Evolutionary conservation across 1,284 basidiomycete genomes (phyloP).

Genomic region (Melampsora americana): DNA sequence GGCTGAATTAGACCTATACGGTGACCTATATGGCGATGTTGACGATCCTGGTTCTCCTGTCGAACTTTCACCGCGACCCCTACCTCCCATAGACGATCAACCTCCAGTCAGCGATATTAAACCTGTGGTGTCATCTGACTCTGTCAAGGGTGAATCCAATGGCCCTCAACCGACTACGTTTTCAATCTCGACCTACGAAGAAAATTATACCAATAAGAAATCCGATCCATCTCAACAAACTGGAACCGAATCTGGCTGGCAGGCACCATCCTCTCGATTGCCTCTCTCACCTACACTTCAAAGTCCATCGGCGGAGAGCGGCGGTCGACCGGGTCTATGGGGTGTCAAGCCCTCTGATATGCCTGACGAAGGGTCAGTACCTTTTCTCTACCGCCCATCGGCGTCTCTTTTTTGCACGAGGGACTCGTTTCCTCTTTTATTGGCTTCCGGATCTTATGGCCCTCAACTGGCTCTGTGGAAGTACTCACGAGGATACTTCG

Average conservation of each 20-base stretch:
- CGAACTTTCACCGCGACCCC: constrained; percentile 19
- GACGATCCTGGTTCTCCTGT: constrained; percentile 38
- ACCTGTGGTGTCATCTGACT: background rate
- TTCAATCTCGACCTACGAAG: constrained; percentile 42
- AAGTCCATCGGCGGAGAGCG: constrained; percentile 1
- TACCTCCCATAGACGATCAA: background rate
- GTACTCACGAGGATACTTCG: background rate
- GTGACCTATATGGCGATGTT: constrained; percentile 42
- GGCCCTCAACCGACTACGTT: constrained; percentile 30
- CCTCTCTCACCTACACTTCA: constrained; percentile 7
- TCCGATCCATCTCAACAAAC: background rate
- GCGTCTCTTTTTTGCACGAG: background rate
- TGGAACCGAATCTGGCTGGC: background rate
- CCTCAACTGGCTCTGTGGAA: background rate
- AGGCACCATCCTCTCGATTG: constrained; percentile 15
- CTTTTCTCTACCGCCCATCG: constrained; percentile 5
- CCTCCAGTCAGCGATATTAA: background rate
- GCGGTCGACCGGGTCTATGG: constrained; percentile 23
- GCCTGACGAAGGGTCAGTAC: constrained; percentile 44
- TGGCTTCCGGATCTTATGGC: background rate
- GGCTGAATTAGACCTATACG: constrained; percentile 44
- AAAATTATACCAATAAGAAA: constrained; percentile 31
- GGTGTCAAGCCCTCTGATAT: constrained; percentile 44
- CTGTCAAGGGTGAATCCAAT: background rate
- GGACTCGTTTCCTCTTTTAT: background rate